Evolutionary conservation across 192 early-diverging fungal species (phyloP), one percentile per base, ranked within the genome.

Genomic region (Rhizophagus prolifer): DNA sequence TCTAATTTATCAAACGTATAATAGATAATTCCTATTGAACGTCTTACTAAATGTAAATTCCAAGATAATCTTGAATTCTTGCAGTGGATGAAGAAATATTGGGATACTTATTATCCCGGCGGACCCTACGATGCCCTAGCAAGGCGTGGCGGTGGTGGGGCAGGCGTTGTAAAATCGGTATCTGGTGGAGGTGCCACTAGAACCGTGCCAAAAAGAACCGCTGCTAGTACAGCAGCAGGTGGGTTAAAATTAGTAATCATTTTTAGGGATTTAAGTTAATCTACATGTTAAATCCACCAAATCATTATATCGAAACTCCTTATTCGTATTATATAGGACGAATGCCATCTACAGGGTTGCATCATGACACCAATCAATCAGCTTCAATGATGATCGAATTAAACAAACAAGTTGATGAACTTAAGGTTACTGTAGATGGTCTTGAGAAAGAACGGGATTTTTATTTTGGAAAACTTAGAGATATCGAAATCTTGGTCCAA

Each of bases 1-100:
- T 21, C 4, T 54, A 54, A 54, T 16, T n/a, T 54, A 54, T n/a
- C 19, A 21, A 7, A 47, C 26, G 41, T 75, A 65, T 7, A 41
- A 19, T 79, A 93, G 91, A 85, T 86, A 31, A 92, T 99, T 63
- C 95, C 95, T 47, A 95, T 96, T 13, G 91, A 97, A 38, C 86
- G 92, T 13, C 85, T 99, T 67, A 88, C 94, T 81, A 99, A 97
- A 82, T 95, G 95, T 86, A 95, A 93, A 71, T 96, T 99, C 81
- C 96, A 98, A 88, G 97, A 99, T 85, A 99, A 99, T 82, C 89
- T 99, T 70, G 96, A 98, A 88, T 97, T 99, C 80, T 80, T 98
- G 81, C 97, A 99, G 79, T 99, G 96, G 95, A 74, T 96, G 75
- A 97, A 95, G 78, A 90, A 90, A 75, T 96, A 88, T 83, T 97